Conservation (phyloP, 805 yeast species). For the Nakazawaea peltata region DNA sequence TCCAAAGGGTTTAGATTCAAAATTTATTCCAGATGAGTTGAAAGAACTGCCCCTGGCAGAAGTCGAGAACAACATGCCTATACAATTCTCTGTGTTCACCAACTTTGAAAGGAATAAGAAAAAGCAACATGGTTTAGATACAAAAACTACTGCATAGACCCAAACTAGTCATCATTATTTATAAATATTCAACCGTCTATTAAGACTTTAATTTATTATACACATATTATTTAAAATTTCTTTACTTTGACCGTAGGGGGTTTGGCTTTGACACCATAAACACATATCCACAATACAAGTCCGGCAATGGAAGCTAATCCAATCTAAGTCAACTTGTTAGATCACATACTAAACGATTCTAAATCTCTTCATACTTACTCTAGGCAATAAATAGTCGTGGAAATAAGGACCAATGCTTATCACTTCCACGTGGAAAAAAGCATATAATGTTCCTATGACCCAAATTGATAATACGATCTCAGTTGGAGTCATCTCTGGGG, state of each 20-base stretch:
- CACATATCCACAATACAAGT: background rate
- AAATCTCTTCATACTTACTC: background rate
- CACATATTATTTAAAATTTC: too few relatives aligned
- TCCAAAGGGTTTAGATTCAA: slow-evolving; percentile 27
- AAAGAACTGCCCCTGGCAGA: slow-evolving; percentile 16
- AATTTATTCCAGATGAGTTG: slow-evolving; percentile 35
- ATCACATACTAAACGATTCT: too few relatives aligned
- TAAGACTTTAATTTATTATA: too few relatives aligned
- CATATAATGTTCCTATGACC: slow-evolving; percentile 1
- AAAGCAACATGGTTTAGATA: too few relatives aligned
- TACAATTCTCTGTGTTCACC: slow-evolving; percentile 74
- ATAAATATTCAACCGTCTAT: too few relatives aligned
- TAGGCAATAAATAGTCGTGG: slow-evolving; percentile 1
- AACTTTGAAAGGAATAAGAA: slow-evolving; percentile 68
- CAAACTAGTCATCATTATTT: too few relatives aligned
- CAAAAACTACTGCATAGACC: too few relatives aligned
- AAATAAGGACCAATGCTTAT: slow-evolving; percentile 2
- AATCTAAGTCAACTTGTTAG: background rate
- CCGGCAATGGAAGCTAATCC: background rate
- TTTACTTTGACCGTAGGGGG: background rate
- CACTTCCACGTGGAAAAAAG: slow-evolving; percentile 5
- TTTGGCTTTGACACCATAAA: background rate
- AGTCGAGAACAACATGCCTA: slow-evolving; percentile 50
- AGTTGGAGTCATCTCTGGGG: slow-evolving; percentile 7
- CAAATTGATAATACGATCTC: slow-evolving; percentile 2